phyloP scores from a whole-genome alignment of 1,284 basidiomycete genomes.

The Fistulinella cinereoalba region DNA sequence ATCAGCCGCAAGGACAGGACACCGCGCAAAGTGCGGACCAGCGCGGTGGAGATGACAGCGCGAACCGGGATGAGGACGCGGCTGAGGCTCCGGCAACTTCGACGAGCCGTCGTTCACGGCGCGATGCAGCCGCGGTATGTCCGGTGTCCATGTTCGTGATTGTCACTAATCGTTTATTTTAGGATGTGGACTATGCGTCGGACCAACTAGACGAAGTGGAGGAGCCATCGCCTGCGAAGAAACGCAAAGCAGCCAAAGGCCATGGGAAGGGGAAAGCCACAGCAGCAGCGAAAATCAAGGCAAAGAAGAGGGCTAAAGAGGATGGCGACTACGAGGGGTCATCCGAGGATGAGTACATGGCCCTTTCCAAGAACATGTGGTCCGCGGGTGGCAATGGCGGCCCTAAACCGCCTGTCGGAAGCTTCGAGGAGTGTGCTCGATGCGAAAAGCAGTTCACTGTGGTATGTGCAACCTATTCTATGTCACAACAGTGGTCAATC shows the following conservation, averaged over 20 bases:
- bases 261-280: constrained; percentile 35
- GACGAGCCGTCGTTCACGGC: constrained; percentile 12
- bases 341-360: constrained; percentile 53
- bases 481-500: neutral
- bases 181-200: constrained; percentile 54
- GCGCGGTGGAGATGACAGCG: constrained; percentile 24
- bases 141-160: too few relatives aligned
- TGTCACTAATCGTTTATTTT: too few relatives aligned
- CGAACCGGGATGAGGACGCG: constrained; percentile 1
- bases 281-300: constrained; percentile 46
- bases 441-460: constrained; percentile 89
- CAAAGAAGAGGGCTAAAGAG: constrained; percentile 46
- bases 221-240: constrained; percentile 38
- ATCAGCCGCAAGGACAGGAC: constrained; percentile 36
- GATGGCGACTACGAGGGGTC: constrained; percentile 46
- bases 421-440: constrained; percentile 77
- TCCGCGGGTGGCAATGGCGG: constrained; percentile 43
- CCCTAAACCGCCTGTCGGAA: constrained; percentile 70
- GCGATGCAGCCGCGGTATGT: constrained; percentile 6
- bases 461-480: constrained; percentile 42
- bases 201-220: constrained; percentile 69
- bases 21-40: constrained; percentile 33
- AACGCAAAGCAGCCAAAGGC: constrained; percentile 38
- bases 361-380: constrained; percentile 48
- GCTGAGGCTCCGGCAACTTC: constrained; percentile 5